These are phyloP conservation scores for Glycyrrhiza uralensis DNA, from an alignment of 306 rosid genomes.

Conservation along the genomic window DNA sequence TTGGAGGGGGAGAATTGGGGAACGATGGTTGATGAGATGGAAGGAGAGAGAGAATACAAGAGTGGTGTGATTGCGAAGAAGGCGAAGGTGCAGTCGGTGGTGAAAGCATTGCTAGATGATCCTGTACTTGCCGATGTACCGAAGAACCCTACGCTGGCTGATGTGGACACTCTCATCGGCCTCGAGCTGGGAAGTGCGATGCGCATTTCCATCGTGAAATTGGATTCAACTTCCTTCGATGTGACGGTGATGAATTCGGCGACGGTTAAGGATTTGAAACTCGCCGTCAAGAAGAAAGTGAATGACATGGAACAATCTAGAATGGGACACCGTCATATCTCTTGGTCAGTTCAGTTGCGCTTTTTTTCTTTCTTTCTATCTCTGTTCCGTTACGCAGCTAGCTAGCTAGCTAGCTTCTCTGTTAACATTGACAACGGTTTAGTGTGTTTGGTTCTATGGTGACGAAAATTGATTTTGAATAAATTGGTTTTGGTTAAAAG, in stretches of 20 bases:
- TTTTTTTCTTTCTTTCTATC: too few relatives aligned
- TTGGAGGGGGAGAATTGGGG: too few relatives aligned
- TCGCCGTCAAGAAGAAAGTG: slow-evolving; percentile 67
- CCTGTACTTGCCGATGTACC: slow-evolving; percentile 76
- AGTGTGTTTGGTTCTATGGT: too few relatives aligned
- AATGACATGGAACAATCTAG: slow-evolving; percentile 79
- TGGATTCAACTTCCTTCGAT: slow-evolving; percentile 60
- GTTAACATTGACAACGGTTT: too few relatives aligned
- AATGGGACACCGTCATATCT: slow-evolving; percentile 94
- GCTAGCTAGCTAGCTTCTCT: too few relatives aligned
- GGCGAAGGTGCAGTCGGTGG: slow-evolving; percentile 59
- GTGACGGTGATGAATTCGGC: slow-evolving; percentile 71
- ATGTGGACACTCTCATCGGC: slow-evolving; percentile 77
- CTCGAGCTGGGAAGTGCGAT: slow-evolving; percentile 87
- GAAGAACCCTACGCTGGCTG: slow-evolving; percentile 58
- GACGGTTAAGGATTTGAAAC: slow-evolving; percentile 69
- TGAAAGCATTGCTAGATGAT: slow-evolving; percentile 45
- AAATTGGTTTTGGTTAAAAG: too few relatives aligned
- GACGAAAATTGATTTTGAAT: too few relatives aligned
- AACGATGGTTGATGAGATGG: too few relatives aligned
- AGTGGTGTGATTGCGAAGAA: slow-evolving; percentile 51
- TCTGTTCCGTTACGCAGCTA: too few relatives aligned
- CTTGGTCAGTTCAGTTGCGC: slow-evolving; percentile 50
- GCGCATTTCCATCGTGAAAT: slow-evolving; percentile 69
- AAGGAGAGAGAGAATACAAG: slow-evolving; percentile 42